phyloP scores from a whole-genome alignment of 495 filamentous ascomycete species.

The Podospora didyma region DNA sequence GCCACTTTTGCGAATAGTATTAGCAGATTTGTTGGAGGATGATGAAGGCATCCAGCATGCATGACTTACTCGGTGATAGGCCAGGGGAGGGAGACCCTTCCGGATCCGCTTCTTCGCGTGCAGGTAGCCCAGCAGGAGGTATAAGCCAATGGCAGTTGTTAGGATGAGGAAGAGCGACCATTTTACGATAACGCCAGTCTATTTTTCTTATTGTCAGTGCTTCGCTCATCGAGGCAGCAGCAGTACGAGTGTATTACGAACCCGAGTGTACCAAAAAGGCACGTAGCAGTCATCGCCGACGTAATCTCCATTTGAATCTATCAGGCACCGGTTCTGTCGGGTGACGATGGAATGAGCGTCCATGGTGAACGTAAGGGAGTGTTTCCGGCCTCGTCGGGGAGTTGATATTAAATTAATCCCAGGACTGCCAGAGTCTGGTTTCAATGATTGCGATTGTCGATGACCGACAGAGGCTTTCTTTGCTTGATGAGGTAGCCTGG shows the following conservation, averaged over 20 bases:
- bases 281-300: conserved; percentile 33
- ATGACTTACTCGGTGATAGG: conserved; percentile 61
- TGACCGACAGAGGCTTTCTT: no score
- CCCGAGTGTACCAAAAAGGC: conserved; percentile 45
- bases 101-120: conserved; percentile 64
- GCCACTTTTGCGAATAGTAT: no score
- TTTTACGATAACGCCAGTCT: conserved; percentile 62
- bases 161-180: conserved; percentile 62
- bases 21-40: background rate
- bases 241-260: conserved; percentile 9
- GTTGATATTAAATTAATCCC: no score
- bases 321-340: conserved; percentile 13
- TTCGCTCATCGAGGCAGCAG: background rate
- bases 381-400: background rate
- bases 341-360: background rate
- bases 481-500: no score
- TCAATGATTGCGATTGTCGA: no score
- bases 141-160: conserved; percentile 46
- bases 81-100: conserved; percentile 56
- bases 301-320: conserved; percentile 24
- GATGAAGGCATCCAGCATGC: background rate
- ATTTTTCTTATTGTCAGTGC: conserved; percentile 7
- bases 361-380: background rate
- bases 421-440: no score
- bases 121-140: conserved; percentile 56